These are phyloP conservation scores for Fraxinus xanthoxyloides DNA, from an alignment of 305 asterid genomes.

Conservation along the genomic window DNA sequence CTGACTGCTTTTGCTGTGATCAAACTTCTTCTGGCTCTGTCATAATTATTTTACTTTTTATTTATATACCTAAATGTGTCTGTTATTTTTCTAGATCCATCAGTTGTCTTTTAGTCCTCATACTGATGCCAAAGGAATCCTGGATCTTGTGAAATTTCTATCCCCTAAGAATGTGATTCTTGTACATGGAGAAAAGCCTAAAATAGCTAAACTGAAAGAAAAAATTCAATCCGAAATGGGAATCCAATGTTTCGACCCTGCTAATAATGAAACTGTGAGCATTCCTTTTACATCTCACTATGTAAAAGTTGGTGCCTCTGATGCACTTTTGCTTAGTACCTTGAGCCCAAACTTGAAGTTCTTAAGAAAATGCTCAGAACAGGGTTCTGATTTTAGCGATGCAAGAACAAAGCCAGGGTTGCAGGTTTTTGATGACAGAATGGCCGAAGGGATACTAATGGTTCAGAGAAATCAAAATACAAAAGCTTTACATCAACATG, in stretches of 20 bases:
- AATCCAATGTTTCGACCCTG: slow-evolving; percentile 69
- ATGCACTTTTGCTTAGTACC: slow-evolving; percentile 53
- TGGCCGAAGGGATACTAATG: slow-evolving; percentile 58
- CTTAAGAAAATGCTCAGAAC: slow-evolving; percentile 28
- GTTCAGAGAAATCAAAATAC: slow-evolving; percentile 34
- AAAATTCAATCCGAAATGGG: slow-evolving; percentile 57
- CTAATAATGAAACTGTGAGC: slow-evolving; percentile 61
- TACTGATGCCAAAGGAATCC: slow-evolving; percentile 93
- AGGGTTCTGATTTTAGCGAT: slow-evolving; percentile 23
- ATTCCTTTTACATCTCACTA: slow-evolving; percentile 48
- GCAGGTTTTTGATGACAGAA: slow-evolving; percentile 65
- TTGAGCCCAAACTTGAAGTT: slow-evolving; percentile 69
- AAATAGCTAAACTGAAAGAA: slow-evolving; percentile 63
- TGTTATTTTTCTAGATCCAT: slow-evolving; percentile 54
- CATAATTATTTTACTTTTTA: neutral
- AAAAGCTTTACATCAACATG: slow-evolving; percentile 45
- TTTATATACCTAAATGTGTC: neutral
- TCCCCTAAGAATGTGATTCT: slow-evolving; percentile 85
- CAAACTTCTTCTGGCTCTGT: neutral
- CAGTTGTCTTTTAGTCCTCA: slow-evolving; percentile 90
- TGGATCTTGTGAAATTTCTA: slow-evolving; percentile 83
- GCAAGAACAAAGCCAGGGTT: slow-evolving; percentile 30
- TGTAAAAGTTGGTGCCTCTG: slow-evolving; percentile 56
- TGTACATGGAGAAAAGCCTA: slow-evolving; percentile 90
- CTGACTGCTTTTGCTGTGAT: neutral